A percentile compares a stretch with the other conserved stretches of the same genome.
These are phyloP conservation scores for Raphidocelis subcapitata DNA, from an alignment of 139 green algal genomes.

Conservation along the genomic window DNA sequence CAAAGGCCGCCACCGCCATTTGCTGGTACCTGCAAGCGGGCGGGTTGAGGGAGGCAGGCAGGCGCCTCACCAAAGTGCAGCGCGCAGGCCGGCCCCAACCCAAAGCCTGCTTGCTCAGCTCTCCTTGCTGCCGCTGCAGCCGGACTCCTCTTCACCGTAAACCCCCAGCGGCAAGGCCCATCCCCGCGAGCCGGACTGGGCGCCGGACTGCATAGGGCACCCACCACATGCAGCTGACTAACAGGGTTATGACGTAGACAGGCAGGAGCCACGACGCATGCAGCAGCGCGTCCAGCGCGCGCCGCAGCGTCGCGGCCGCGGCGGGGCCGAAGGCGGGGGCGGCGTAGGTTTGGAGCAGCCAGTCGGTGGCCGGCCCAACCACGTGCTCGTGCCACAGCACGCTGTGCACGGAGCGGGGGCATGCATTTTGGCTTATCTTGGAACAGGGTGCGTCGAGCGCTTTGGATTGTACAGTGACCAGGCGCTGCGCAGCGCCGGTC, in stretches of 20 bases:
- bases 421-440: no score
- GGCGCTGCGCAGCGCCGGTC: not conserved
- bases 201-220: no score
- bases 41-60: not conserved
- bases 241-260: constrained; percentile 63
- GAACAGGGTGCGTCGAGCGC: not conserved
- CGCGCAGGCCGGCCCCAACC: not conserved
- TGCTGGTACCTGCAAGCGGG: not conserved
- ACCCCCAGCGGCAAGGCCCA: no score
- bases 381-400: constrained; percentile 45
- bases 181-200: no score
- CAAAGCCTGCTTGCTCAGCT: not conserved
- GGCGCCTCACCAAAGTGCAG: not conserved
- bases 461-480: not conserved
- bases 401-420: no score
- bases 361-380: constrained; percentile 32
- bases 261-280: constrained; percentile 72
- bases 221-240: constrained; percentile 73
- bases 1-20: not conserved
- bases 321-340: constrained; percentile 7
- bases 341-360: constrained; percentile 42
- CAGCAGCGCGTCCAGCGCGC: constrained; percentile 36
- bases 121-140: not conserved
- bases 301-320: not conserved
- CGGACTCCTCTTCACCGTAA: not conserved